A percentile compares a stretch with the other conserved stretches of the same genome.
Conservation (phyloP, 2,329 filamentous ascomycete species). For the Zasmidium cellare region DNA sequence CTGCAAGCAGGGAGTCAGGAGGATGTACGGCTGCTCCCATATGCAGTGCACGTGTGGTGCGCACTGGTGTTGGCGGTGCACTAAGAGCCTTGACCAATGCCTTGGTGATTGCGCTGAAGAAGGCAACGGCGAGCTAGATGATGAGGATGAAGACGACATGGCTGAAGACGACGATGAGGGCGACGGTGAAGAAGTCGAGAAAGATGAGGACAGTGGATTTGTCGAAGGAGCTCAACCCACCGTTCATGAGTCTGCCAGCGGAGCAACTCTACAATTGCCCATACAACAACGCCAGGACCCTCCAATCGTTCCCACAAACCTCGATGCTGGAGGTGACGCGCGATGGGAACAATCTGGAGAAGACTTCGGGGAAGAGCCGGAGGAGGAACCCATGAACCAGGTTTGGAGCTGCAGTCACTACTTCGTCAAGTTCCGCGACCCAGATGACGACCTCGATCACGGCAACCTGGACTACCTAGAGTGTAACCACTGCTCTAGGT, state of each 20-base stretch:
- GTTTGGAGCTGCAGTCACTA: slow-evolving; percentile 30
- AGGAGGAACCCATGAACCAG: slow-evolving; percentile 21
- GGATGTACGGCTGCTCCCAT: slow-evolving; percentile 52
- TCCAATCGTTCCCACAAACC: slow-evolving; percentile 25
- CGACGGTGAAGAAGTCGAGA: slow-evolving; percentile 30
- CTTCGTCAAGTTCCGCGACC: slow-evolving; percentile 13
- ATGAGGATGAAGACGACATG: slow-evolving; percentile 25
- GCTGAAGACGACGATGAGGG: slow-evolving; percentile 27
- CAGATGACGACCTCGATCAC: slow-evolving; percentile 13
- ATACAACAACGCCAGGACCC: not conserved
- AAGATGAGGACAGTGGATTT: slow-evolving; percentile 14
- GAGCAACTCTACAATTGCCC: not conserved
- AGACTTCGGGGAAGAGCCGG: slow-evolving; percentile 41
- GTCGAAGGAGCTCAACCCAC: not conserved
- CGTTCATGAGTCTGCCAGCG: not conserved
- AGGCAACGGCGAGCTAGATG: slow-evolving; percentile 19
- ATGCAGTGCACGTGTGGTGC: slow-evolving; percentile 52
- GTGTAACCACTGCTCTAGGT: slow-evolving; percentile 10
- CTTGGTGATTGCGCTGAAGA: slow-evolving; percentile 23
- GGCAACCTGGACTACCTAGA: slow-evolving; percentile 19
- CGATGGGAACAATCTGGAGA: slow-evolving; percentile 34
- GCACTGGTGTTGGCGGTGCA: slow-evolving; percentile 53
- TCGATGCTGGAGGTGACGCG: slow-evolving; percentile 33
- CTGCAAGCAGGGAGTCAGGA: slow-evolving; percentile 49
- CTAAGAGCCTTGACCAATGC: slow-evolving; percentile 36